A percentile compares a stretch with the other conserved stretches of the same genome.
Evolutionary conservation across 805 yeast species (phyloP).

Genomic region (Tetrapisispora phaffii): DNA sequence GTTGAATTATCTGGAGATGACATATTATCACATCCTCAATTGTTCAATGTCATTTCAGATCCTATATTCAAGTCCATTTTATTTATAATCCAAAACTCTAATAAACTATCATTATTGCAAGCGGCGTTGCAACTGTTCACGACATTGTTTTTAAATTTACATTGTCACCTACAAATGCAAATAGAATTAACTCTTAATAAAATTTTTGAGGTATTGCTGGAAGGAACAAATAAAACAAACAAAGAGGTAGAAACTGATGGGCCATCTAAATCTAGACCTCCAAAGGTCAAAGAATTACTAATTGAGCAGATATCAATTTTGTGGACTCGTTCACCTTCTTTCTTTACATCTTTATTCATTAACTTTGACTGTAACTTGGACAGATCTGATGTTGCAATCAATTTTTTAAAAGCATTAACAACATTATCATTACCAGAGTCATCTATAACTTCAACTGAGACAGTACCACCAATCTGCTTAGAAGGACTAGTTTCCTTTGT

Average conservation of each 20-base stretch:
- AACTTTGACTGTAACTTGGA: conserved; percentile 86
- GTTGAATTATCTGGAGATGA: conserved; percentile 69
- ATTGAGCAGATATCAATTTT: conserved; percentile 71
- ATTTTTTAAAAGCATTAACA: conserved; percentile 59
- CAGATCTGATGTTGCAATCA: conserved; percentile 64
- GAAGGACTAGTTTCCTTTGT: conserved; percentile 73
- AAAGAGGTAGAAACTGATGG: conserved; percentile 5
- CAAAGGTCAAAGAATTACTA: conserved; percentile 58
- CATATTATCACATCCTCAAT: conserved; percentile 50
- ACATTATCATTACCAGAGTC: conserved; percentile 76
- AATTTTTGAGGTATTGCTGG: conserved; percentile 47
- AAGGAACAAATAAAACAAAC: conserved; percentile 8
- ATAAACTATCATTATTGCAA: conserved; percentile 62
- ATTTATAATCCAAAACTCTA: conserved; percentile 62
- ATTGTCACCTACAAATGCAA: conserved; percentile 62
- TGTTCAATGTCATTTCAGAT: conserved; percentile 62
- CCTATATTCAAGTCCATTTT: conserved; percentile 78
- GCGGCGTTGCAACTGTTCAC: conserved; percentile 68
- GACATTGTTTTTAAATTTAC: conserved; percentile 58
- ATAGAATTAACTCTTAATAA: conserved; percentile 62
- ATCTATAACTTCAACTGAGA: conserved; percentile 64
- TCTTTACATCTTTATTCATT: conserved; percentile 64
- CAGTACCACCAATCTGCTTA: conserved; percentile 84
- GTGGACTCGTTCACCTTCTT: conserved; percentile 67
- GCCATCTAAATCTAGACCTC: conserved; percentile 24